Evolutionary conservation across 805 yeast genomes (phyloP), one percentile per base, ranked within the genome.

Genomic region (Naumovozyma baii): DNA sequence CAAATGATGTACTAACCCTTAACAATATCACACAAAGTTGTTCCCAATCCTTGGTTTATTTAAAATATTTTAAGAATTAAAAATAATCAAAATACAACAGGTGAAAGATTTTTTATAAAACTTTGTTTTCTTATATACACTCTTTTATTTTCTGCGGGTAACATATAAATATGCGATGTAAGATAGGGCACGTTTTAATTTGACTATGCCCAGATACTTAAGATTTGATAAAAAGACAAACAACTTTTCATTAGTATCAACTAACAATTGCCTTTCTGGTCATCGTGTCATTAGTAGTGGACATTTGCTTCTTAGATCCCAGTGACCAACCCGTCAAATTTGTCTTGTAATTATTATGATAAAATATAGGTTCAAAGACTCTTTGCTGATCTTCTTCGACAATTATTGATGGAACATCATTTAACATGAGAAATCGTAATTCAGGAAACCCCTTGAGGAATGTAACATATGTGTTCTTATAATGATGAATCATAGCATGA

Each of bases 401-500:
- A 3, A 63, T 51, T n/a, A 59, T 46, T 3, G 63, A 53, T 14
- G 69, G 61, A 12, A 64, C 57, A 39, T 66, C 69, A 40, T 66
- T 66, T 34, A 67, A 41, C 42, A 66, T 67, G 40, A 67, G 42
- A 38, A 63, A 67, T 38, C 63, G 52, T 36, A 67, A 40, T 5
- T 54, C 43, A 13, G 62, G 57, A 39, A 64, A 63, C 2, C 59
- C 53, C 4, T 47, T 46, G 15, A 65, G 45, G 39, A 67, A 59
- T 4, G 69, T 50, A 29, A 56, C 51, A 32, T 66, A 51, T 3
- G 67, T 66, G 3, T 54, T 39, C 30, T 51, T 60, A 40, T 62
- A 52, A 39, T 61, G 64, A 45, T 67, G 70, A 7, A 66, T 54
- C n/a, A 63, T 42, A 13, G 66, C 59, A 38, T 63, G 67, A 29